Evolutionary conservation across 139 green algal species (phyloP).

Genomic region (Raphidocelis subcapitata): DNA sequence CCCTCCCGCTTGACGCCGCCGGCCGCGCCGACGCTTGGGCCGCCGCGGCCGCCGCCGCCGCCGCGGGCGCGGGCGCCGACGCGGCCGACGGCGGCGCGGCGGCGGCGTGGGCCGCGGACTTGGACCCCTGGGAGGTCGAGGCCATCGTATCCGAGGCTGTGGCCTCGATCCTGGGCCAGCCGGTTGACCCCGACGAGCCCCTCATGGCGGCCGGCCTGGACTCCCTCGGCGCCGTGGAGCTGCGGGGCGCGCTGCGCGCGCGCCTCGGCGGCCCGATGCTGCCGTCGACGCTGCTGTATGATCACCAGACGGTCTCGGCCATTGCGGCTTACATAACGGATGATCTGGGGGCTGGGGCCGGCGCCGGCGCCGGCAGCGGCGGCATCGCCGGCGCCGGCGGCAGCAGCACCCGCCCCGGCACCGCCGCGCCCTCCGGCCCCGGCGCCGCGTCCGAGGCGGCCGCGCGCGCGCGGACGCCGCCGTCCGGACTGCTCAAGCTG

Average conservation of each 20-base stretch:
- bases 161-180: no score
- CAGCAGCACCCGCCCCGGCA: neutral
- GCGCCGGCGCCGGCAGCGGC: neutral
- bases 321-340: slow-evolving; percentile 41
- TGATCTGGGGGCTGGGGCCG: neutral
- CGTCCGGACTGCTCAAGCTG: slow-evolving; percentile 72
- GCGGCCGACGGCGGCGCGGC: no score
- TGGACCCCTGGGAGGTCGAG: no score
- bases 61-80: no score
- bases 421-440: neutral
- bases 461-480: slow-evolving; percentile 3
- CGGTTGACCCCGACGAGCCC: slow-evolving; percentile 32
- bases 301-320: slow-evolving; percentile 69
- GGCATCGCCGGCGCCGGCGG: neutral
- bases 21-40: no score
- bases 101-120: no score
- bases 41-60: no score
- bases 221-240: slow-evolving; percentile 70
- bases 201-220: slow-evolving; percentile 84
- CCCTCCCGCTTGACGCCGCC: no score
- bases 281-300: slow-evolving; percentile 84
- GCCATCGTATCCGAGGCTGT: no score
- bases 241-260: slow-evolving; percentile 46
- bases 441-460: no score
- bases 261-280: slow-evolving; percentile 48